Base-by-base conservation (phyloP, 176 grass and related monocot species). In the Triticum monococcum region DNA sequence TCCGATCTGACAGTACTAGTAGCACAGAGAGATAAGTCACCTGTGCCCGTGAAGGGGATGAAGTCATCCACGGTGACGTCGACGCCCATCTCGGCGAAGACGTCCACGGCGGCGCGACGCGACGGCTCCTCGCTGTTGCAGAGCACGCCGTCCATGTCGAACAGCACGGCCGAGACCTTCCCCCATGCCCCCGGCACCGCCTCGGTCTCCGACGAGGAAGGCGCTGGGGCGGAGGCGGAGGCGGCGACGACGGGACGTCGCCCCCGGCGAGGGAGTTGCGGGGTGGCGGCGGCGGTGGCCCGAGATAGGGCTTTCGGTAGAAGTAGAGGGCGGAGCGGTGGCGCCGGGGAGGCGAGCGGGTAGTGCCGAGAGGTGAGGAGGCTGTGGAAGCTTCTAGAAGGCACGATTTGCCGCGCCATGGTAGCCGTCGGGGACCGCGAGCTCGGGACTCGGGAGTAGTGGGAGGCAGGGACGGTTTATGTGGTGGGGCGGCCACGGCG, bases 61-160 rank as follows among this genome's bases (percentile, higher is more conserved):
- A 99, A 99, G 88, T 99, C 97, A n/a, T 99, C 94, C 30, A 87
- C 84, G 18, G 87, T 91, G 74, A 96, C 97, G 40, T 91, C 76
- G 75, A 99, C 94, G 38, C 97, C 94, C 87, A 99, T 93, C 70
- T 94, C 97, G 18, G 97, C 87, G 83, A 96, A 99, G 50, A 99
- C 77, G 43, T 94, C 94, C 8, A 99, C 97, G 50, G 71, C 97
- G 46, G 97, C 97, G 62, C 86, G 79, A 28, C 89, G 86, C 61
- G 97, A 99, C 3, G 90, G 88, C 87, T 96, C 97, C 89, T 96
- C 94, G 74, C 97, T 99, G 85, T 99, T 83, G 88, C 97, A 99
- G 62, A 99, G 92, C 43, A 96, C 97, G 79, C 94, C 92, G 59
- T 99, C 97, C 92, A 96, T 99, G 67, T 99, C 94, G 75, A 99